These are phyloP conservation scores for Phytophthora tubulina DNA, from an alignment of 352 stramenopile species.

Conservation along the genomic window DNA sequence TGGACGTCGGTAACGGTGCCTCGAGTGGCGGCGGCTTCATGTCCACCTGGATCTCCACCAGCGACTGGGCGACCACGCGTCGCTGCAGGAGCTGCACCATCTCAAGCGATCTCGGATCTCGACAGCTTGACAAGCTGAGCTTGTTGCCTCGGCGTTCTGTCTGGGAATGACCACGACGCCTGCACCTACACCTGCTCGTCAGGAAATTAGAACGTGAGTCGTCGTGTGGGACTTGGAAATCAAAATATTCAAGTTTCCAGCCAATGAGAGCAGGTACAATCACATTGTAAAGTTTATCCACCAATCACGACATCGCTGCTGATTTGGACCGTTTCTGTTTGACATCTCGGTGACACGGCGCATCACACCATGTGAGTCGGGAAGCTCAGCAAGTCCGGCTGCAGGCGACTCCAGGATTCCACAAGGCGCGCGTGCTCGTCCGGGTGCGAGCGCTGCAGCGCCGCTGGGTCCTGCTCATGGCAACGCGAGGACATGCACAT, in stretches of 20 bases:
- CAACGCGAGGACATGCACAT: slow-evolving; percentile 6
- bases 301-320: slow-evolving; percentile 21
- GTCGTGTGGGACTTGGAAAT: background rate
- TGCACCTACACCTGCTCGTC: slow-evolving; percentile 3
- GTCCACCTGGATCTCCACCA: slow-evolving; percentile 38
- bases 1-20: slow-evolving; percentile 4
- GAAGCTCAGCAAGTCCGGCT: slow-evolving; percentile 73
- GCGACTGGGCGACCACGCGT: slow-evolving; percentile 22
- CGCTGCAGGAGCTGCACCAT: slow-evolving; percentile 36
- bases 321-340: slow-evolving; percentile 20
- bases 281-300: slow-evolving; percentile 22
- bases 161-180: slow-evolving; percentile 22
- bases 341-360: slow-evolving; percentile 14
- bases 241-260: slow-evolving; percentile 1
- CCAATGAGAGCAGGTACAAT: slow-evolving; percentile 18
- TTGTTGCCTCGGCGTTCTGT: slow-evolving; percentile 24
- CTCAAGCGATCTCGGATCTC: background rate
- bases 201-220: slow-evolving; percentile 20
- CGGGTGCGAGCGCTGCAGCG: slow-evolving; percentile 75
- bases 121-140: background rate
- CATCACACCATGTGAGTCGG: slow-evolving; percentile 45
- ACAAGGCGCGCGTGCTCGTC: slow-evolving; percentile 79
- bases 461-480: slow-evolving; percentile 63
- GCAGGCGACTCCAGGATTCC: slow-evolving; percentile 72
- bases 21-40: slow-evolving; percentile 19